These are phyloP conservation scores for Schizothecium vesticola DNA, from an alignment of 495 filamentous ascomycete species.

Conservation along the genomic window DNA sequence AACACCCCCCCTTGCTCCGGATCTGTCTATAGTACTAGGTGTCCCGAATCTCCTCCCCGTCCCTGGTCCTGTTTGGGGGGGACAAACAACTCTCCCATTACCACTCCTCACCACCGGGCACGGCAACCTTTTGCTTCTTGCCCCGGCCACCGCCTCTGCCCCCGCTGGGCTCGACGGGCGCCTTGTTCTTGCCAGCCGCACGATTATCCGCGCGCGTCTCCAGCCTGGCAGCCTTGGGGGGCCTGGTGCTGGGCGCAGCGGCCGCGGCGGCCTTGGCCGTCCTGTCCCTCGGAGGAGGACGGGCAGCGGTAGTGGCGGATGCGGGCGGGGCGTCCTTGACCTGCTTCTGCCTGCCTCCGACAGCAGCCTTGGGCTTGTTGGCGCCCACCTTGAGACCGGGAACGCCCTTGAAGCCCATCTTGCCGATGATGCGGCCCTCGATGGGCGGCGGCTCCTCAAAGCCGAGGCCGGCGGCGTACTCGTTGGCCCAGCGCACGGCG, in stretches of 20 bases:
- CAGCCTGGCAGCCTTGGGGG: not conserved
- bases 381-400: conserved; percentile 16
- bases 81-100: not conserved
- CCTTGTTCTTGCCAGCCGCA: not conserved
- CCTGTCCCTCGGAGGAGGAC: not conserved
- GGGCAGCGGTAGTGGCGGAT: not conserved
- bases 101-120: not conserved
- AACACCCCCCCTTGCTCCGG: not conserved
- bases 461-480: conserved; percentile 21
- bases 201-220: not conserved
- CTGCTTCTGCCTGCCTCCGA: not conserved
- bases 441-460: conserved; percentile 17
- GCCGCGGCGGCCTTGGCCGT: not conserved
- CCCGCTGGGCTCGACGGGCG: not conserved
- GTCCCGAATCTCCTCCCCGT: not conserved
- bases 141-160: not conserved
- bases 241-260: not conserved
- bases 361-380: not conserved
- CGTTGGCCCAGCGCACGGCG: conserved; percentile 25
- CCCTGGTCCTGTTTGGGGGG: not conserved
- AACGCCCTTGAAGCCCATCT: conserved; percentile 33
- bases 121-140: not conserved
- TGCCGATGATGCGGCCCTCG: conserved; percentile 14
- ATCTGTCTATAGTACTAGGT: not conserved
- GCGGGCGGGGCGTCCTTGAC: not conserved